These are phyloP conservation scores for Capillidium rhysosporum DNA, from an alignment of 371 early-diverging fungal species.

Conservation along the genomic window DNA sequence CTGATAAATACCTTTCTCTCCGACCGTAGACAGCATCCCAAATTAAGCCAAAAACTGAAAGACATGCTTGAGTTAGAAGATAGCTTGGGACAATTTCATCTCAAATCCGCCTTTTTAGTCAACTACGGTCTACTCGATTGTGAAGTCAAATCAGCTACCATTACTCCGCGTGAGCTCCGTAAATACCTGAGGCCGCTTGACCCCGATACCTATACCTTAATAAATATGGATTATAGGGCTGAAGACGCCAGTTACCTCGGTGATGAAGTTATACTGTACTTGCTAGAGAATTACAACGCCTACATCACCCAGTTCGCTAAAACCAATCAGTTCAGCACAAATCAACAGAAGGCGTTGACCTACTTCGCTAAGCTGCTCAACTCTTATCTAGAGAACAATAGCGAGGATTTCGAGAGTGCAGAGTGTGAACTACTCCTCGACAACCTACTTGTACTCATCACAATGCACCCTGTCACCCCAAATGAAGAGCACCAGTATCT, in stretches of 20 bases:
- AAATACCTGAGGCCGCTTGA: not conserved
- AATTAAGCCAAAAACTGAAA: conserved; percentile 9
- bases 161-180: not conserved
- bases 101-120: not conserved
- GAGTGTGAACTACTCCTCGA: not conserved
- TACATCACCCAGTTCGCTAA: not conserved
- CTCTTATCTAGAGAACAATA: not conserved
- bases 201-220: not conserved
- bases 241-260: not conserved
- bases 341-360: too few species aligned
- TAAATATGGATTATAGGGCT: not conserved
- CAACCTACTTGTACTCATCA: not conserved
- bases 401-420: not conserved
- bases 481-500: not conserved
- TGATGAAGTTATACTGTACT: not conserved
- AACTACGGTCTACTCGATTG: not conserved
- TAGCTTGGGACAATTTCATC: conserved; percentile 17
- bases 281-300: not conserved
- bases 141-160: not conserved
- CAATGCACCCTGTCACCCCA: not conserved
- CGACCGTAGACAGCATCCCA: not conserved
- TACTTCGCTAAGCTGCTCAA: not conserved
- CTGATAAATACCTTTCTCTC: conserved; percentile 35
- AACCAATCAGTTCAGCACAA: not conserved
- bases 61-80: conserved; percentile 20